A percentile compares a stretch with the other conserved stretches of the same genome.
Conservation (phyloP, 2,329 filamentous ascomycete genomes). For the Sarocladium oryzae region DNA sequence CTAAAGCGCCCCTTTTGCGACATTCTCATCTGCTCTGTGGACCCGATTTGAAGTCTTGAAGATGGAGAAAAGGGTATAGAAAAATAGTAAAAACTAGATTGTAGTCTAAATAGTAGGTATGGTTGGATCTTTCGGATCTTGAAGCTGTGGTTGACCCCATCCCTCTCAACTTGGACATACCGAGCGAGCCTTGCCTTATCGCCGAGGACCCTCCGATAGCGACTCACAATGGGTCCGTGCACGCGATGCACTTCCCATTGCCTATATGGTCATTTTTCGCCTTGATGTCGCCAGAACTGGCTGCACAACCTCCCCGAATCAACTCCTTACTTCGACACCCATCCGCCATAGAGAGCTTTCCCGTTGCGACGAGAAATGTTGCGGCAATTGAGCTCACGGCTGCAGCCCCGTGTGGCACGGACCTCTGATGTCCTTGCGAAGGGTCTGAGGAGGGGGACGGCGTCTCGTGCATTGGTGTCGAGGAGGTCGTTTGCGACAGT, state of each 20-base stretch:
- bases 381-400: constrained; percentile 27
- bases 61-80: no score
- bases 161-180: no score
- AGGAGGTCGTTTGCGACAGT: constrained; percentile 26
- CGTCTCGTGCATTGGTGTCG: constrained; percentile 13
- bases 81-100: no score
- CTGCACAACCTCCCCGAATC: no score
- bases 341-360: not conserved
- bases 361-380: constrained; percentile 22
- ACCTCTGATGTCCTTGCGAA: constrained; percentile 18
- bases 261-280: constrained; percentile 5
- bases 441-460: constrained; percentile 14
- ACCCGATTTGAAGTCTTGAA: no score
- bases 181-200: not conserved
- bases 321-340: not conserved
- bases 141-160: no score
- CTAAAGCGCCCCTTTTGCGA: no score
- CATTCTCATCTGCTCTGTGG: no score
- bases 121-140: no score
- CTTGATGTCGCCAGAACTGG: not conserved
- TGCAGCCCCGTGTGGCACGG: constrained; percentile 21
- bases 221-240: not conserved
- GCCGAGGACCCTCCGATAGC: not conserved
- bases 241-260: not conserved
- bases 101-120: no score